phyloP scores from a whole-genome alignment of 768 basidiomycete genomes.

The Lepiota venenata region DNA sequence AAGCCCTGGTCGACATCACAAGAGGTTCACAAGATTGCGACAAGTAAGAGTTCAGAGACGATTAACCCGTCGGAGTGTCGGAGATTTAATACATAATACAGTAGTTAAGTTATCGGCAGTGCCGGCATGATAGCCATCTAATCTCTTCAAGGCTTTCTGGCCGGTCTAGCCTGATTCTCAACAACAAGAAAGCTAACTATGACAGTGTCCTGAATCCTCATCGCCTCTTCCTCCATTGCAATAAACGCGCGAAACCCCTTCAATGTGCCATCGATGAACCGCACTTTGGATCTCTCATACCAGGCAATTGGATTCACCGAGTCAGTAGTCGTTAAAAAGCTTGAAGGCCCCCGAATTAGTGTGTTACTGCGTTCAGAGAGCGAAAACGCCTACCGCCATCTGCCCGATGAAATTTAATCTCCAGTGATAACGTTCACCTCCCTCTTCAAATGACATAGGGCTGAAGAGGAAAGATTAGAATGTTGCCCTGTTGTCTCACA shows the following conservation, averaged over 20 bases:
- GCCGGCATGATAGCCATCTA: background rate
- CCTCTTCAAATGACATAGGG: slow-evolving; percentile 1
- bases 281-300: slow-evolving; percentile 1
- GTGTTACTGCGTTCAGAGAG: background rate
- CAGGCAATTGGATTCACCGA: slow-evolving; percentile 1
- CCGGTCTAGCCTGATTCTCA: background rate
- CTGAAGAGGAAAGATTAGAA: background rate
- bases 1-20: slow-evolving; percentile 51
- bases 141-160: background rate
- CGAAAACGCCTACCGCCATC: background rate
- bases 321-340: background rate
- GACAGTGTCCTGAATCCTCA: background rate
- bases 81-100: background rate
- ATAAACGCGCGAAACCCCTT: background rate
- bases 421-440: slow-evolving; percentile 2
- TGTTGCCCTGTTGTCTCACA: background rate
- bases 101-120: background rate
- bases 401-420: background rate
- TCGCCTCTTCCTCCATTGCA: slow-evolving; percentile 1
- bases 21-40: slow-evolving; percentile 27
- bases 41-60: background rate
- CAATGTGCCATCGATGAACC: background rate
- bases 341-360: background rate
- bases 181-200: background rate
- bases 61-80: slow-evolving; percentile 7